phyloP scores from a whole-genome alignment of 73 alveolate species.

The Paramecium tetraurelia region DNA sequence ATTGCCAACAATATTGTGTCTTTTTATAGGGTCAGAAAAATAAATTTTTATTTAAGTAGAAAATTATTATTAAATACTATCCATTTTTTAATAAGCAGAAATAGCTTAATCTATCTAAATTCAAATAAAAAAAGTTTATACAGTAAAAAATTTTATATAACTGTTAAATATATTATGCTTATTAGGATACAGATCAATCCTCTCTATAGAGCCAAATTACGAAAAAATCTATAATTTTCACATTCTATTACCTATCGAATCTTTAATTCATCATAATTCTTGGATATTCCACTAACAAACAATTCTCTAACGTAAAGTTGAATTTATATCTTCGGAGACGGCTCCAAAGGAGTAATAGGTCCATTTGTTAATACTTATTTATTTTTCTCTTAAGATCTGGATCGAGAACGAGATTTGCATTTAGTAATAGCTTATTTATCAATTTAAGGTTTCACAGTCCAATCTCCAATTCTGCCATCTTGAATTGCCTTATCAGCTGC shows the following conservation, averaged over 20 bases:
- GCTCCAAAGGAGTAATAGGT: neutral
- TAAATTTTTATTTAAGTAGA: neutral
- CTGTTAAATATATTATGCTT: neutral
- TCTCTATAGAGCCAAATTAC: neutral
- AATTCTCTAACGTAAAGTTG: neutral
- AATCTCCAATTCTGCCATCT: conserved; percentile 11
- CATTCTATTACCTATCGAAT: neutral
- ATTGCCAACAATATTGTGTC: neutral
- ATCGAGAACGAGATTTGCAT: neutral
- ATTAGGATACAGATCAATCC: neutral
- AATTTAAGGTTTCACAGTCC: conserved; percentile 36
- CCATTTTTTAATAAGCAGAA: neutral
- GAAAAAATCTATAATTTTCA: neutral
- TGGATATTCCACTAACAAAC: neutral
- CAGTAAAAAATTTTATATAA: neutral
- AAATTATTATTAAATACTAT: neutral
- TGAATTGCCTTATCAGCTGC: neutral
- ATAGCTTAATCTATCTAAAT: neutral
- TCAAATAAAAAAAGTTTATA: neutral
- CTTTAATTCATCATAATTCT: neutral
- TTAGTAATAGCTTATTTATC: neutral
- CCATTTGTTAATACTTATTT: neutral
- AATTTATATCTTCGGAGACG: neutral
- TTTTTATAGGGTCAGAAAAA: neutral
- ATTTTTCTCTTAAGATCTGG: neutral